These are phyloP conservation scores for Talaromyces ruber DNA, from an alignment of 495 filamentous ascomycete species.

Conservation along the genomic window DNA sequence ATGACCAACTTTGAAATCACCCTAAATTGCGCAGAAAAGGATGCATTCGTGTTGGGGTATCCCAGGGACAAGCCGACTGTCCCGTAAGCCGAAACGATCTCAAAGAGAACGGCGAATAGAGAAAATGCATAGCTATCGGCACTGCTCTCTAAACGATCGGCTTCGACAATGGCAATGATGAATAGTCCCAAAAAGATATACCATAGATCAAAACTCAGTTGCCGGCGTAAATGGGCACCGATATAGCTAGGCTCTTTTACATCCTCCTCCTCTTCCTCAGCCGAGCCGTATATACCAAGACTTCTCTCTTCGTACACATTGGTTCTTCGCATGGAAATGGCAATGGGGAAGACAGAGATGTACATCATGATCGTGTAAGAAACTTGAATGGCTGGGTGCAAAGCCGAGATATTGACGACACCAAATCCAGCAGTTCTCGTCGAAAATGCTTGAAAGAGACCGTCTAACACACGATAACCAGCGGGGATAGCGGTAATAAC, in stretches of 20 bases:
- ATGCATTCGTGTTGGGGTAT: slow-evolving; percentile 63
- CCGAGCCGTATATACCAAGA: slow-evolving; percentile 62
- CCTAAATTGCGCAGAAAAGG: slow-evolving; percentile 71
- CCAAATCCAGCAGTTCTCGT: slow-evolving; percentile 86
- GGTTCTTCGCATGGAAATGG: slow-evolving; percentile 84
- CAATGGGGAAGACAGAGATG: slow-evolving; percentile 92
- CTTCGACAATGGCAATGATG: slow-evolving; percentile 79
- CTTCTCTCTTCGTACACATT: slow-evolving; percentile 97
- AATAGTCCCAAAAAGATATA: slow-evolving; percentile 87
- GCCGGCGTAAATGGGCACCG: slow-evolving; percentile 75
- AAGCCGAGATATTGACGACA: slow-evolving; percentile 60
- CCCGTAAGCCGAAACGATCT: slow-evolving; percentile 87
- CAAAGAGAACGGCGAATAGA: slow-evolving; percentile 78
- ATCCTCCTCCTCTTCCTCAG: slow-evolving; percentile 41
- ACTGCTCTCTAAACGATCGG: slow-evolving; percentile 45
- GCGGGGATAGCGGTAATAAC: slow-evolving; percentile 52
- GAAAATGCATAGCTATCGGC: slow-evolving; percentile 56
- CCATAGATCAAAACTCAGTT: slow-evolving; percentile 93
- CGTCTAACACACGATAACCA: slow-evolving; percentile 69
- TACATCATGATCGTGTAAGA: slow-evolving; percentile 99
- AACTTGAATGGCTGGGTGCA: slow-evolving; percentile 89
- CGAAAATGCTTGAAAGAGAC: slow-evolving; percentile 77
- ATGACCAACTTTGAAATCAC: slow-evolving; percentile 84
- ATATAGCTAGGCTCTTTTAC: slow-evolving; percentile 67
- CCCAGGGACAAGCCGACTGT: slow-evolving; percentile 89